phyloP scores from a whole-genome alignment of 148 eudicot species.

The Rhododendron mucronatum region DNA sequence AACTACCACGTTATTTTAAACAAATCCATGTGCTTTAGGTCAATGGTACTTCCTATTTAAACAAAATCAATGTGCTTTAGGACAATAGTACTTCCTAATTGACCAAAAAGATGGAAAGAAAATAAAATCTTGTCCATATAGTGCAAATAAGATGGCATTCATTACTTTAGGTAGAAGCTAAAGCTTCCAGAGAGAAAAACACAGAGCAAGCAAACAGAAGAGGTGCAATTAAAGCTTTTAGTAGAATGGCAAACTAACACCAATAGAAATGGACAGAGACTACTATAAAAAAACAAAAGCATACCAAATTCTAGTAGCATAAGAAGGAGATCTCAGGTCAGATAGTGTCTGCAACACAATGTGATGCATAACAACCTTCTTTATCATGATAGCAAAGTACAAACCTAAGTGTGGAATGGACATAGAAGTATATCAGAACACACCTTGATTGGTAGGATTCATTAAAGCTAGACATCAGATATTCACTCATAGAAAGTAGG shows the following conservation, averaged over 20 bases:
- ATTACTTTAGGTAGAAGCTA: background rate
- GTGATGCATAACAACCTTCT: background rate
- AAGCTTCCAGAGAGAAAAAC: background rate
- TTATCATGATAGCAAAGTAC: background rate
- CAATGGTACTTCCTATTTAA: background rate
- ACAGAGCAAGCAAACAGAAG: background rate
- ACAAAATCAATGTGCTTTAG: background rate
- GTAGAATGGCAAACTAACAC: background rate
- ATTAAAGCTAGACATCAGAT: conserved; percentile 87
- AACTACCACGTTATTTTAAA: background rate
- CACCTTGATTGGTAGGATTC: conserved; percentile 95
- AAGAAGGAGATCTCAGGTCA: background rate
- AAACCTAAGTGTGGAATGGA: conserved; percentile 8
- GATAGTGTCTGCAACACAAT: background rate
- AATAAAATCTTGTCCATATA: background rate
- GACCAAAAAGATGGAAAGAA: background rate
- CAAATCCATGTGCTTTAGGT: background rate
- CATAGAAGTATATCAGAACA: conserved; percentile 9
- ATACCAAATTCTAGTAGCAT: background rate
- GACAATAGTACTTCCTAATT: background rate
- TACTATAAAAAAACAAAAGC: background rate
- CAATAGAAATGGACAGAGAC: background rate
- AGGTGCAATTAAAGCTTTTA: background rate
- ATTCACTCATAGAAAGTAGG: conserved; percentile 95
- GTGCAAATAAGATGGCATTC: background rate